A percentile compares a stretch with the other conserved stretches of the same genome.
These are phyloP conservation scores for Vitis hybrid DNA, from an alignment of 177 flowering plant genomes.

Conservation along the genomic window DNA sequence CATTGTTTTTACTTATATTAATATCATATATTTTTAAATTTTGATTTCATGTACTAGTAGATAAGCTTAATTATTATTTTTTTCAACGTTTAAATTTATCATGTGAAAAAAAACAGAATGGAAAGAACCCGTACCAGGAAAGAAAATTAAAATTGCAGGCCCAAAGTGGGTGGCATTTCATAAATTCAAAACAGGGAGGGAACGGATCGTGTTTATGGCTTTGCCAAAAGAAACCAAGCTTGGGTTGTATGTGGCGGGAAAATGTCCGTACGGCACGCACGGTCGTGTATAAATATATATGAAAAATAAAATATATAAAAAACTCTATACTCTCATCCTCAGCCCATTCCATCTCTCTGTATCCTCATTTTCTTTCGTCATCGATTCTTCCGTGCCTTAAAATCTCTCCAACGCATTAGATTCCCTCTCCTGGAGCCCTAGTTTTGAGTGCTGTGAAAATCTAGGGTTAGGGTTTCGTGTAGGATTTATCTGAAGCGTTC, in stretches of 20 bases:
- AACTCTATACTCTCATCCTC: neutral
- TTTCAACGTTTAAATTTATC: no score
- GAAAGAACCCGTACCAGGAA: neutral
- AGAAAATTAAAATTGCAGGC: neutral
- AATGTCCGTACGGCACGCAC: slow-evolving; percentile 19
- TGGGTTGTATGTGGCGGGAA: slow-evolving; percentile 32
- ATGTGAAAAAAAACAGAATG: neutral
- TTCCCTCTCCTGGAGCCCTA: neutral
- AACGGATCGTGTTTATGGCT: neutral
- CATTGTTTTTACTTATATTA: no score
- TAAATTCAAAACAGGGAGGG: neutral
- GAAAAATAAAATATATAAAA: no score
- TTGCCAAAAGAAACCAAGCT: neutral
- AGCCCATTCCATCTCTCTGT: neutral
- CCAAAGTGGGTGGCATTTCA: neutral
- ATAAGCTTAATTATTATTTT: no score
- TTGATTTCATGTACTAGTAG: no score
- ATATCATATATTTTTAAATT: no score
- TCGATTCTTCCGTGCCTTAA: neutral
- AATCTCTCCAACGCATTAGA: no score
- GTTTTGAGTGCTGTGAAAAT: neutral
- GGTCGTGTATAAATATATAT: neutral
- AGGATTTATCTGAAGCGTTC: neutral
- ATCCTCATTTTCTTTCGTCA: neutral
- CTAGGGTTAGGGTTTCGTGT: slow-evolving; percentile 13